Base-by-base conservation (phyloP, 1,284 basidiomycete genomes). In the Ustilago vetiveriae region DNA sequence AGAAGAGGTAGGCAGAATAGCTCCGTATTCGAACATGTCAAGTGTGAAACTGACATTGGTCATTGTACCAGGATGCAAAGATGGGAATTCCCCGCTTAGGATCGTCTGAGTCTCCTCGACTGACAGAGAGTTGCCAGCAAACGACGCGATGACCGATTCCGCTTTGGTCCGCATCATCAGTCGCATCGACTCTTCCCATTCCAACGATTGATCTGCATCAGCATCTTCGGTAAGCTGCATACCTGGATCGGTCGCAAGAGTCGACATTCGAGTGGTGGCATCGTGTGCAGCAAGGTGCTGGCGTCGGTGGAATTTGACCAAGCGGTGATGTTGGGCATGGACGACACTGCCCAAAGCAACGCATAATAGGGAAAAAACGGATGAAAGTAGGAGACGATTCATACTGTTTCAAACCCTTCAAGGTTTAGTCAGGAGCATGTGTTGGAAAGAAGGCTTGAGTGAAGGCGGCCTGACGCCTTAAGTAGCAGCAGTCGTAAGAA, bases 151-250 rank as follows among this genome's bases (percentile, higher is more conserved):
- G 23, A 64, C 60, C 1, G 44, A 27, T 24, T 64, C 54, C 2
- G 60, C 60, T 33, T 64, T 53, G 33, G 36, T 6, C 4, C 45
- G 60, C 60, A 64, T 64, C 22, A 53, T 29, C 4, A 57, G 54
- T 6, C 60, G 44, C 60, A 64, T 64, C 10, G 44, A 19, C 27
- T 64, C 60, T 6, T 47, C 48, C 16, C 39, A 33, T 14, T 47
- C 19, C 8, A 56, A 42, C 4, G 53, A 40, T 3, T 30, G 6
- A 13, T 57, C 50, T 0, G 45, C 60, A 23, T 64, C 60, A 0
- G 48, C 48, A 27, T 64, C 60, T 5, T 30, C 29, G 14, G 49
- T 53, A 3, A 64, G 40, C 21, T 39, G 33, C 16, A 64, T 37
- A 4, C 32, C 35, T 1, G 60, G 54, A 26, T 64, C 60, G 13